Conservation (phyloP, 805 yeast species). For the Schwanniomyces sp. region DNA sequence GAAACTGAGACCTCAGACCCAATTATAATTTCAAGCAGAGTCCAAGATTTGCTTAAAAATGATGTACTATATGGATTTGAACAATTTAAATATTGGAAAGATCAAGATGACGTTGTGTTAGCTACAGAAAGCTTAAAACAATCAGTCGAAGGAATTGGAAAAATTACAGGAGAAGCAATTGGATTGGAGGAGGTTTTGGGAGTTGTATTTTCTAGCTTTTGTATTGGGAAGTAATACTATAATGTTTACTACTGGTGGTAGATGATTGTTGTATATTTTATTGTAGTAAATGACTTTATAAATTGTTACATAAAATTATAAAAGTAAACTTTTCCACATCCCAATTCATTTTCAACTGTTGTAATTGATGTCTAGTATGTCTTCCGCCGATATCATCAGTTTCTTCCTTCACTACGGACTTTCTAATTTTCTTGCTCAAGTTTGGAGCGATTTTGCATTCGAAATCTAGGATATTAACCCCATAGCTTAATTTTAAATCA, state of each 20-base stretch:
- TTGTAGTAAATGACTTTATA: conserved; percentile 7
- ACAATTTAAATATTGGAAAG: conserved; percentile 53
- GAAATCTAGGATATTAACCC: conserved; percentile 38
- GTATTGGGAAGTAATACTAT: conserved; percentile 75
- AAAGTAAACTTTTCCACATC: conserved; percentile 42
- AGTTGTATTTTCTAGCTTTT: conserved; percentile 86
- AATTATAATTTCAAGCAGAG: conserved; percentile 69
- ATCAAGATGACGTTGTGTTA: conserved; percentile 67
- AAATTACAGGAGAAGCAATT: conserved; percentile 84
- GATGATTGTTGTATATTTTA: conserved; percentile 3
- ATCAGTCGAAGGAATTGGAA: conserved; percentile 86
- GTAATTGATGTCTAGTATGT: conserved; percentile 46
- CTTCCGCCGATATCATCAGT: conserved; percentile 35
- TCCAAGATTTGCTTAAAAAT: conserved; percentile 67
- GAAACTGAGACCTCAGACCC: conserved; percentile 59
- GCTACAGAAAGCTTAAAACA: conserved; percentile 75
- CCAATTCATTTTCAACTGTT: conserved; percentile 45
- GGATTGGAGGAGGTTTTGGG: conserved; percentile 91
- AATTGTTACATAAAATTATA: conserved; percentile 28
- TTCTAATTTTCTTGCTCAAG: conserved; percentile 36
- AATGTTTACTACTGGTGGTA: background rate
- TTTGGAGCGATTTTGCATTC: conserved; percentile 43
- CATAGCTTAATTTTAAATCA: conserved; percentile 40
- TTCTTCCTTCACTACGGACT: conserved; percentile 18
- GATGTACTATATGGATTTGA: conserved; percentile 77